A percentile compares a stretch with the other conserved stretches of the same genome.
Conservation (phyloP, 257 asterid species). For the Nicotiana benthamiana region DNA sequence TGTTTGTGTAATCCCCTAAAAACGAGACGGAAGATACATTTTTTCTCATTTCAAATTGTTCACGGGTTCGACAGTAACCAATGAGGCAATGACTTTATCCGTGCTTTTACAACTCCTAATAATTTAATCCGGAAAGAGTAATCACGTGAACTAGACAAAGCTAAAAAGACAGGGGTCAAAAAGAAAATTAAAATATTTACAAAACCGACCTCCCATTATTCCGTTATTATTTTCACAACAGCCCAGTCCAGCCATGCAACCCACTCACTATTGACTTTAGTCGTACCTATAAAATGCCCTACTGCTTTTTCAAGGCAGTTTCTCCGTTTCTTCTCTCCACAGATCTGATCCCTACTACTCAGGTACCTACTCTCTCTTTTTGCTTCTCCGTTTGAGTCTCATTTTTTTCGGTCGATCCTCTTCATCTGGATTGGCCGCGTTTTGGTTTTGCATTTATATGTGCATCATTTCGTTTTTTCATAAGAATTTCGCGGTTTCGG, state of each 20-base stretch:
- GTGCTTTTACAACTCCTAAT: not conserved
- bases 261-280: not conserved
- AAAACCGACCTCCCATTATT: not conserved
- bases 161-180: not conserved
- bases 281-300: not conserved
- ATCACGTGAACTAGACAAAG: not conserved
- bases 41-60: too few species aligned
- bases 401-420: not conserved
- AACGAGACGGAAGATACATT: too few species aligned
- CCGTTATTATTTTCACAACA: not conserved
- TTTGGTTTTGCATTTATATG: not conserved
- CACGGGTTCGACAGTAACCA: not conserved
- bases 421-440: not conserved
- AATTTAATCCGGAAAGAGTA: not conserved
- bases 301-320: not conserved
- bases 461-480: not conserved
- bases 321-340: not conserved
- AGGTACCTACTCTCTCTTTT: not conserved
- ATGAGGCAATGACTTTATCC: not conserved
- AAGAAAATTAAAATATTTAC: not conserved
- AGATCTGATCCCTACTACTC: not conserved
- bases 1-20: too few species aligned
- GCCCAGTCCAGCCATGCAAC: slow-evolving; percentile 9
- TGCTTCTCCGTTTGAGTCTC: not conserved
- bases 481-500: not conserved